These are phyloP conservation scores for Ilex aquifolium DNA, from an alignment of 257 asterid genomes.

Conservation along the genomic window DNA sequence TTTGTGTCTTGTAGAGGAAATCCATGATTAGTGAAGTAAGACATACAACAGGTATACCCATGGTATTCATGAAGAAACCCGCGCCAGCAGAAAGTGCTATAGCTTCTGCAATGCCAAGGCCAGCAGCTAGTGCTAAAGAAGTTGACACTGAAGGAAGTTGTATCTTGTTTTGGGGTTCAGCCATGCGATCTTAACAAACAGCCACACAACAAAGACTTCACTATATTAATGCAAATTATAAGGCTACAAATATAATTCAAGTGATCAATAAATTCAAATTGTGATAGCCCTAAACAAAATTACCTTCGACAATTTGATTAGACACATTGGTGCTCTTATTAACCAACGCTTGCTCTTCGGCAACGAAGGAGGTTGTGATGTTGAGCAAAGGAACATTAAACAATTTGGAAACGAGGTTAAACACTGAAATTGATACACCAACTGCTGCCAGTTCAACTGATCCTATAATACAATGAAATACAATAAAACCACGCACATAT, in stretches of 20 bases:
- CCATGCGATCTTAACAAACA: slow-evolving; percentile 25
- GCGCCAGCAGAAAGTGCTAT: slow-evolving; percentile 66
- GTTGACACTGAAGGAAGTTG: slow-evolving; percentile 84
- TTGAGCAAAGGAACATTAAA: slow-evolving; percentile 95
- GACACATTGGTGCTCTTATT: slow-evolving; percentile 28
- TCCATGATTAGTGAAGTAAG: slow-evolving; percentile 30
- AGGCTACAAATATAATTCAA: neutral
- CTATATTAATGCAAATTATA: slow-evolving; percentile 3
- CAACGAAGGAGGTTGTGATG: slow-evolving; percentile 89
- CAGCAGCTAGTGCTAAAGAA: slow-evolving; percentile 72
- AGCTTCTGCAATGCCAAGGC: slow-evolving; percentile 80
- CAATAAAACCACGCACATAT: neutral
- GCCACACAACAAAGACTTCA: slow-evolving; percentile 4
- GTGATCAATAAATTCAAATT: neutral
- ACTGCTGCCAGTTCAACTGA: slow-evolving; percentile 93
- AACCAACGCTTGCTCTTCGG: slow-evolving; percentile 84
- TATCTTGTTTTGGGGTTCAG: slow-evolving; percentile 39
- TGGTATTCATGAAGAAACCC: slow-evolving; percentile 59
- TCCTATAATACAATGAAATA: slow-evolving; percentile 39
- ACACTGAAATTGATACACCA: slow-evolving; percentile 87
- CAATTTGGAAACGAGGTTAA: slow-evolving; percentile 80
- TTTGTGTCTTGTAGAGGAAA: slow-evolving; percentile 4
- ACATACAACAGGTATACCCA: slow-evolving; percentile 99
- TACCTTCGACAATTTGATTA: slow-evolving; percentile 31
- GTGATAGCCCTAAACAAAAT: neutral